These are phyloP conservation scores for Suhomyces xylopsoci DNA, from an alignment of 805 yeast species.

Conservation along the genomic window DNA sequence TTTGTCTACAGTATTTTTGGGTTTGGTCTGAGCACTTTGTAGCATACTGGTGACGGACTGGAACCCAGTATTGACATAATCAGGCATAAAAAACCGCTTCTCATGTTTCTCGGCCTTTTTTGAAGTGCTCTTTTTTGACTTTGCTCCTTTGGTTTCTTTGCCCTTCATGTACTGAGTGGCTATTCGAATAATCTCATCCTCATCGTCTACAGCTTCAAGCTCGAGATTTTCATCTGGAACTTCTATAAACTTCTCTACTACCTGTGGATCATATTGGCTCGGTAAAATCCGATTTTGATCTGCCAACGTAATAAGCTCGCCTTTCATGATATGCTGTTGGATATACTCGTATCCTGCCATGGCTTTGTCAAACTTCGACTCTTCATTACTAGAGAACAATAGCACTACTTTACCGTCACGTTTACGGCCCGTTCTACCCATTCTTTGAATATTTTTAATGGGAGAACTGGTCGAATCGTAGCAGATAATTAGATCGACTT, in stretches of 20 bases:
- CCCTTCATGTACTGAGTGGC: constrained; percentile 65
- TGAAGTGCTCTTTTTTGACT: too few species aligned
- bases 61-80: constrained; percentile 65
- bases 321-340: constrained; percentile 62
- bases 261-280: constrained; percentile 46
- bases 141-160: constrained; percentile 25
- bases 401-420: constrained; percentile 81
- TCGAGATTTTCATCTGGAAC: constrained; percentile 70
- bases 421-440: constrained; percentile 98
- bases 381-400: constrained; percentile 74
- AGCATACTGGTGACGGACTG: constrained; percentile 50
- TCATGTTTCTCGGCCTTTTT: constrained; percentile 12
- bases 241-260: constrained; percentile 54
- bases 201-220: constrained; percentile 53
- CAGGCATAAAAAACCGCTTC: constrained; percentile 70
- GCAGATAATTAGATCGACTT: constrained; percentile 90
- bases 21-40: constrained; percentile 6
- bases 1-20: not conserved
- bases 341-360: constrained; percentile 78
- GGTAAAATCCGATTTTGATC: constrained; percentile 72
- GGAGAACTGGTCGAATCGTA: constrained; percentile 93
- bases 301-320: constrained; percentile 41
- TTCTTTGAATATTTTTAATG: constrained; percentile 86
- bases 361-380: constrained; percentile 74
- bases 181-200: constrained; percentile 61